Percentiles rank a stretch among this genome's conserved stretches.
These are phyloP conservation scores for Strigomonas culicis DNA, from an alignment of 208 protist genomes.

Conservation along the genomic window DNA sequence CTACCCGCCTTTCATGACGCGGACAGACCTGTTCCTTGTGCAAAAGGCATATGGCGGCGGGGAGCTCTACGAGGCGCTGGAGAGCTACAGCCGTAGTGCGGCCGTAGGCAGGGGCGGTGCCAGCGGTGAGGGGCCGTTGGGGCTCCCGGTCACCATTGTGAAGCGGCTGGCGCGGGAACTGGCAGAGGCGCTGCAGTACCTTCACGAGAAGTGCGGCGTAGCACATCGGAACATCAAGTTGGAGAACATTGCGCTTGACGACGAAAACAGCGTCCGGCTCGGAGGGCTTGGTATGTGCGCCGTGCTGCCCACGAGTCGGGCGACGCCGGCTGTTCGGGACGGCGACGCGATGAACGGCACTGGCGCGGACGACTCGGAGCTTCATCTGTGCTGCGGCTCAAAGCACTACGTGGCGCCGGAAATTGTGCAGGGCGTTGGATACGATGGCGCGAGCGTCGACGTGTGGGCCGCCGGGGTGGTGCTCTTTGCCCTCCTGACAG, in stretches of 20 bases:
- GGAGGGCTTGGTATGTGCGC: constrained; percentile 56
- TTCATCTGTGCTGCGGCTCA: constrained; percentile 77
- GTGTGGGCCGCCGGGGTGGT: constrained; percentile 95
- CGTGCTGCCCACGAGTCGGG: constrained; percentile 18
- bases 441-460: constrained; percentile 92
- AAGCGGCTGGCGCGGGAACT: constrained; percentile 44
- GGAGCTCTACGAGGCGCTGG: constrained; percentile 53
- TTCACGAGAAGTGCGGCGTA: constrained; percentile 51
- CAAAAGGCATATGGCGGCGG: constrained; percentile 56
- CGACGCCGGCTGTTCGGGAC: neutral
- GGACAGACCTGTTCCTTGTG: constrained; percentile 54
- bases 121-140: neutral
- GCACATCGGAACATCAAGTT: constrained; percentile 80
- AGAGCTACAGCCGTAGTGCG: constrained; percentile 5
- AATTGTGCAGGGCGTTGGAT: constrained; percentile 75
- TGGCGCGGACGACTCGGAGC: constrained; percentile 11
- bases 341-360: neutral
- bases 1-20: constrained; percentile 35
- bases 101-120: neutral
- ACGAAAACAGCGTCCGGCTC: constrained; percentile 38
- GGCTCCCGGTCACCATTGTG: constrained; percentile 25
- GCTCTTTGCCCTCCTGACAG: constrained; percentile 91
- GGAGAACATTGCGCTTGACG: constrained; percentile 62
- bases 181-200: constrained; percentile 40
- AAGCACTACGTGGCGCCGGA: constrained; percentile 92